Percentiles rank a stretch among this genome's conserved stretches.
Conservation (phyloP, 2,329 filamentous ascomycete genomes). For the Pseudogymnoascus sp. region DNA sequence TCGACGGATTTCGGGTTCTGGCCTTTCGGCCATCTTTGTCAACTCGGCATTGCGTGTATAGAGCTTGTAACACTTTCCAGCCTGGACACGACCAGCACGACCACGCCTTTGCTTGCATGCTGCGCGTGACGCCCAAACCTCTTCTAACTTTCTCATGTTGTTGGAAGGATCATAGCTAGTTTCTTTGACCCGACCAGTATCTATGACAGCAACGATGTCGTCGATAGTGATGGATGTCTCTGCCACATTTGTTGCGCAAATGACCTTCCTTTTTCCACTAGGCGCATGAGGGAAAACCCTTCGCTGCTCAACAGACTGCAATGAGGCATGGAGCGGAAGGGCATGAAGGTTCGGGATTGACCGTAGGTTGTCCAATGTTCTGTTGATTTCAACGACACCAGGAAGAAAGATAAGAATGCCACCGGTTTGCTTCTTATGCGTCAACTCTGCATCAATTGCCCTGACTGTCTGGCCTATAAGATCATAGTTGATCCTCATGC, state of each 20-base stretch:
- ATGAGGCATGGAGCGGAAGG: constrained; percentile 82
- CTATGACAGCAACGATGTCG: constrained; percentile 91
- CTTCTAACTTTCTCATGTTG: constrained; percentile 89
- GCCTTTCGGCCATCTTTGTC: constrained; percentile 73
- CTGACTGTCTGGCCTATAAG: constrained; percentile 72
- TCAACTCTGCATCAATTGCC: constrained; percentile 70
- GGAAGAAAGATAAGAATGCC: constrained; percentile 95
- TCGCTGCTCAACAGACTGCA: constrained; percentile 81
- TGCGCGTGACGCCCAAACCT: constrained; percentile 89
- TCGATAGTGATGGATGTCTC: constrained; percentile 99
- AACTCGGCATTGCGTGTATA: constrained; percentile 78
- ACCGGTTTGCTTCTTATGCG: constrained; percentile 56
- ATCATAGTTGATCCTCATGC: constrained; percentile 85
- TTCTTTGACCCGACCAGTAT: constrained; percentile 92
- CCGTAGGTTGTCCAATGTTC: constrained; percentile 61
- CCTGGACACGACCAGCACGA: constrained; percentile 84
- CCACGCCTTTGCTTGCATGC: constrained; percentile 92
- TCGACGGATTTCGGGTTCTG: constrained; percentile 86
- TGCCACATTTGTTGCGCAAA: constrained; percentile 92
- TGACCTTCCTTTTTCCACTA: constrained; percentile 75
- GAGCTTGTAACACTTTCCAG: constrained; percentile 89
- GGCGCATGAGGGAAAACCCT: constrained; percentile 74
- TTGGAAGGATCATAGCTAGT: constrained; percentile 86
- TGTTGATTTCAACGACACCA: constrained; percentile 83
- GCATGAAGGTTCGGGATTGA: constrained; percentile 62